Base-by-base conservation (phyloP, 2,329 filamentous ascomycete genomes). In the Colletotrichum chrysophilum region DNA sequence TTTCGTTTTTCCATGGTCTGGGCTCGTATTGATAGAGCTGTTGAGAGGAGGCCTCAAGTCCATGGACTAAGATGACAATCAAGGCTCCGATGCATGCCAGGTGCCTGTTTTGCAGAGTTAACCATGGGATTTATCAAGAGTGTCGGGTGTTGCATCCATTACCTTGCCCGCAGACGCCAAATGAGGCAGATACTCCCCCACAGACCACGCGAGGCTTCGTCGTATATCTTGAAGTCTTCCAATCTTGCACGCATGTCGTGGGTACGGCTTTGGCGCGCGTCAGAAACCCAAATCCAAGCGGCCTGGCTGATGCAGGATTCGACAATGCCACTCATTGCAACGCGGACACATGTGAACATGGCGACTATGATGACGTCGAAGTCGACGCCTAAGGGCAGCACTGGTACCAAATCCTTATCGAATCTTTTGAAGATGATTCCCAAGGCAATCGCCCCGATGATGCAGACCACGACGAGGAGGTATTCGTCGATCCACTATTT, bases 281-380 rank as follows among this genome's bases (percentile, higher is more conserved):
- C 81, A 5, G 83, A 83, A 1, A 85, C 82, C 84, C 84, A 86
- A 8, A 86, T 83, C 85, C 84, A 86, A 9, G 84, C 84, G 14
- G 80, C 83, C 76, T 86, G 84, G 70, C 83, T 82, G 61, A 86
- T 75, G 60, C 82, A 83, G 1, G 81, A 80, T 71, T 85, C 84
- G 52, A 86, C 80, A 13, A 86, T 81, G 7, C 77, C 82, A 43
- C 80, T 82, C 65, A 86, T 81, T 18, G 83, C 81, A 4, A 86
- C 79, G 16, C 84, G 82, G 8, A 83, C 81, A n/a, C 82, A 75
- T 7, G 82, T 84, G 79, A 85, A 84, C 52, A 86, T 77, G n/a
- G 82, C 83, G 36, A 86, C 82, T 26, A 86, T 78, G 30, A 82
- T 73, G 26, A 84, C 85, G 77, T 84, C 82, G 5, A 85, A 78